A percentile compares a stretch with the other conserved stretches of the same genome.
Evolutionary conservation across 176 grass and related monocot genomes (phyloP).

Genomic region (Thinopyrum elongatum): DNA sequence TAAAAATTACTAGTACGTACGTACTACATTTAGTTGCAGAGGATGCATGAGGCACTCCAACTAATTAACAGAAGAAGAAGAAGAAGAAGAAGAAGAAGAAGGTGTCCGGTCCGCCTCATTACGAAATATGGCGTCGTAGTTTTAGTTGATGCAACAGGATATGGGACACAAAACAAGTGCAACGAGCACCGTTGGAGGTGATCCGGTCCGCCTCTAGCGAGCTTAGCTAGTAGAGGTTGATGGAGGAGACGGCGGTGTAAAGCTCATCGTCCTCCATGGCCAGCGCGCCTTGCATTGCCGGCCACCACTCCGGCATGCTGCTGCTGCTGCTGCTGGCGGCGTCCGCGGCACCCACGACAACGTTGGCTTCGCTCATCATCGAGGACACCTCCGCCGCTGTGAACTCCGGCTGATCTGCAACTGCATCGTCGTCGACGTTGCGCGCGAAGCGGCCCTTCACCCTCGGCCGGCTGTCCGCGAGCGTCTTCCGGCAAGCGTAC

Average conservation of each 20-base stretch:
- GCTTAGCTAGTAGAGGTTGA: slow-evolving; percentile 27
- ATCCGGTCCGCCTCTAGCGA: neutral
- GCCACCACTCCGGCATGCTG: slow-evolving; percentile 46
- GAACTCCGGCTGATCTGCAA: neutral
- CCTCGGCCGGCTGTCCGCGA: slow-evolving; percentile 77
- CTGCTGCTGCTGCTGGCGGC: neutral
- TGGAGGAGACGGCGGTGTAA: slow-evolving; percentile 42
- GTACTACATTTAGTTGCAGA: too few relatives aligned
- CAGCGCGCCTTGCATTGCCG: slow-evolving; percentile 44
- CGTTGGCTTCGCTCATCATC: neutral
- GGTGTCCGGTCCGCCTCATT: too few relatives aligned
- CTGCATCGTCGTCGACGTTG: slow-evolving; percentile 34
- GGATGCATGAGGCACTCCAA: neutral
- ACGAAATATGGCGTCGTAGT: neutral
- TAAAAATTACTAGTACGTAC: too few relatives aligned
- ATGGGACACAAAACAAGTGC: neutral
- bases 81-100: too few relatives aligned
- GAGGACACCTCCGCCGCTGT: neutral
- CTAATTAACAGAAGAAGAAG: neutral
- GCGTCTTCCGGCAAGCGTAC: slow-evolving; percentile 92
- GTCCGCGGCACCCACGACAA: neutral
- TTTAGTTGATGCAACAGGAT: neutral
- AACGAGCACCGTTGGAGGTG: neutral
- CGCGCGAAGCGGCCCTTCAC: slow-evolving; percentile 84
- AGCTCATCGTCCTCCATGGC: slow-evolving; percentile 36